Conservation (phyloP, 305 asterid genomes). For the Fraxinus dipetala region DNA sequence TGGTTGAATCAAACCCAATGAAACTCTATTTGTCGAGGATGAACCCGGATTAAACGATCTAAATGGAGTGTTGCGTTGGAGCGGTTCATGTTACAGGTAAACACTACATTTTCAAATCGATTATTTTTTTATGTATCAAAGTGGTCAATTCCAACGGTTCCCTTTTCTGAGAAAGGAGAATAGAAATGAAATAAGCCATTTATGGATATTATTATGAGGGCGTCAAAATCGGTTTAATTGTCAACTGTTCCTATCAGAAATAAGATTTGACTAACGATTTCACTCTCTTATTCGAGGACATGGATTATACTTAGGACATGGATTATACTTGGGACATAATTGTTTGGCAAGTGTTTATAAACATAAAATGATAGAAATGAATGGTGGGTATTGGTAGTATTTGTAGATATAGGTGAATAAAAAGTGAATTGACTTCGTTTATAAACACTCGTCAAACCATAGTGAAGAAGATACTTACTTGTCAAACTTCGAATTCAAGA, state of each 20-base stretch:
- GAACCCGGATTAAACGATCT: constrained; percentile 38
- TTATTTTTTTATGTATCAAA: no score
- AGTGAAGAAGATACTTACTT: background rate
- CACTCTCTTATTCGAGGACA: constrained; percentile 44
- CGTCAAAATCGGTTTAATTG: no score
- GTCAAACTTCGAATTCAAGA: background rate
- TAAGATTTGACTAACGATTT: no score
- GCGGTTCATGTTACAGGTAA: background rate
- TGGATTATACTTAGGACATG: background rate
- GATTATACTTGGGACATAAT: background rate
- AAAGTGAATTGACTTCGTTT: no score
- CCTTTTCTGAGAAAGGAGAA: no score
- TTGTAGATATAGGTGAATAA: background rate
- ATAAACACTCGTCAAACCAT: background rate
- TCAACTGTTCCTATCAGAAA: no score
- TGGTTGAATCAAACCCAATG: constrained; percentile 43
- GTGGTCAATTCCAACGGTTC: no score
- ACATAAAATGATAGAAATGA: background rate
- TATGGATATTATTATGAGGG: no score
- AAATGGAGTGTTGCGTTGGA: constrained; percentile 11
- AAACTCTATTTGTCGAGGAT: constrained; percentile 54
- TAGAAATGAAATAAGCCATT: no score
- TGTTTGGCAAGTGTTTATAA: no score
- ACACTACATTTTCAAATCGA: no score
- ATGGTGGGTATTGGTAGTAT: background rate